These are phyloP conservation scores for Phytophthora hibernalis DNA, from an alignment of 352 stramenopile genomes.

Conservation along the genomic window DNA sequence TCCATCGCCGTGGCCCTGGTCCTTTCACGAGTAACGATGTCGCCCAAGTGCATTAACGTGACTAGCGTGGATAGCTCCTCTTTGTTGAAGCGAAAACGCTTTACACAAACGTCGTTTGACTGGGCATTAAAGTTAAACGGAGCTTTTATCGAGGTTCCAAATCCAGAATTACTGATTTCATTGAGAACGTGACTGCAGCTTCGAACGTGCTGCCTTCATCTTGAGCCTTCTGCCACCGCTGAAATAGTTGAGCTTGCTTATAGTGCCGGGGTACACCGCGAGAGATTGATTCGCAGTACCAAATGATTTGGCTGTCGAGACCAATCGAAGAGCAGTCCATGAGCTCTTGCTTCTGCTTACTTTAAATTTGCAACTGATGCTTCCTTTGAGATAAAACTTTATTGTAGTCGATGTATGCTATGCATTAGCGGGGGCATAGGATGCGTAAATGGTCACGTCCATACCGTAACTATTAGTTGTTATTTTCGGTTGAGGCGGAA, in stretches of 20 bases:
- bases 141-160: not conserved
- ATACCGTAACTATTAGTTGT: too few species aligned
- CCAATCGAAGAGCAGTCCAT: too few species aligned
- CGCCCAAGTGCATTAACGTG: not conserved
- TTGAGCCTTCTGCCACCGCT: not conserved
- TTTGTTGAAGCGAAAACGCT: slow-evolving; percentile 9
- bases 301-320: not conserved
- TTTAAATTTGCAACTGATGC: too few species aligned
- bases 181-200: not conserved
- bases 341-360: too few species aligned
- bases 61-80: not conserved
- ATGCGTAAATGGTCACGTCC: not conserved
- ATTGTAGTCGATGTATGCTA: too few species aligned
- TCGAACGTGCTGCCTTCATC: not conserved
- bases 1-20: not conserved
- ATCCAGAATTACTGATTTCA: not conserved
- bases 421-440: too few species aligned
- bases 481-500: too few species aligned
- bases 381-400: too few species aligned
- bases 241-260: not conserved
- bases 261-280: not conserved
- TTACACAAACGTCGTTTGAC: not conserved
- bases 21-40: not conserved
- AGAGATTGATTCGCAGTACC: not conserved
- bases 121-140: slow-evolving; percentile 9